Conservation (phyloP, 179 eudicot genomes). For the Beta lomatogona region DNA sequence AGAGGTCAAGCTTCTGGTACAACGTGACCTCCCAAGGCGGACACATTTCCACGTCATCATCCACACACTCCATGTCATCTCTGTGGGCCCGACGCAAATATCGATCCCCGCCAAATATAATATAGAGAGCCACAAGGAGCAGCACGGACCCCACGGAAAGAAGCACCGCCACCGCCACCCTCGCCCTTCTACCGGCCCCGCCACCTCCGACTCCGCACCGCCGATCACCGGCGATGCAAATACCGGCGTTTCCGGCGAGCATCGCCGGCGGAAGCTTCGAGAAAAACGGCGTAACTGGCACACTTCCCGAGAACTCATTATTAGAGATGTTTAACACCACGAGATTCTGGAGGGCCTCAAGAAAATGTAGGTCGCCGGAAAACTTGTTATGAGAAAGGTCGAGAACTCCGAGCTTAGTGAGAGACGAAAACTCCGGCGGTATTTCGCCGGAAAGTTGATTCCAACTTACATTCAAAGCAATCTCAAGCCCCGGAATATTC, state of each 20-base stretch:
- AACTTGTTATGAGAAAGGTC: slow-evolving; percentile 78
- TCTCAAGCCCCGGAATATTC: slow-evolving; percentile 75
- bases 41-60: slow-evolving; percentile 66
- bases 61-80: slow-evolving; percentile 31
- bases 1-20: slow-evolving; percentile 81
- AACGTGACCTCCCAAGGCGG: slow-evolving; percentile 93
- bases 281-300: slow-evolving; percentile 77
- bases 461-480: slow-evolving; percentile 80
- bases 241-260: slow-evolving; percentile 56
- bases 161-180: slow-evolving; percentile 80
- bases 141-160: slow-evolving; percentile 62
- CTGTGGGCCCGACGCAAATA: slow-evolving; percentile 28
- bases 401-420: slow-evolving; percentile 77
- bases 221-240: slow-evolving; percentile 50
- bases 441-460: slow-evolving; percentile 75
- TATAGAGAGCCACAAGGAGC: slow-evolving; percentile 61
- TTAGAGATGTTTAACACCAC: slow-evolving; percentile 73
- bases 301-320: slow-evolving; percentile 70
- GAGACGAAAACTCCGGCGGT: slow-evolving; percentile 57
- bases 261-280: slow-evolving; percentile 62
- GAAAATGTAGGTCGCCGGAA: slow-evolving; percentile 58
- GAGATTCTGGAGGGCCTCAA: slow-evolving; percentile 64
- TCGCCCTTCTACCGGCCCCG: slow-evolving; percentile 37
- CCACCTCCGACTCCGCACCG: slow-evolving; percentile 34
- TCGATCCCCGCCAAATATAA: slow-evolving; percentile 50